phyloP scores from a whole-genome alignment of 805 yeast species.

The Yarrowia sp. region DNA sequence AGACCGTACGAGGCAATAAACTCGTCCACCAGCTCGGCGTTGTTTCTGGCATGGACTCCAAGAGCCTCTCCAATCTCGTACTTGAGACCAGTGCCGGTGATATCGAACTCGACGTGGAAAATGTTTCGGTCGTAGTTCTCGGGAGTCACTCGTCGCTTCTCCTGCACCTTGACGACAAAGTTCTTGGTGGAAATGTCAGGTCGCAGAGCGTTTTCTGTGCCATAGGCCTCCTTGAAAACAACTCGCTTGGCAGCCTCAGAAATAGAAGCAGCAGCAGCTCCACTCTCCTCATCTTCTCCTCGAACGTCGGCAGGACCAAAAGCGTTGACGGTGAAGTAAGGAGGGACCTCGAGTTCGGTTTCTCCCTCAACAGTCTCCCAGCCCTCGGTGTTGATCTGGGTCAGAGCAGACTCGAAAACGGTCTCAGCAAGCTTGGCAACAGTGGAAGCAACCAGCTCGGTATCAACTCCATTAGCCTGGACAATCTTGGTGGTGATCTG shows the following conservation, averaged over 20 bases:
- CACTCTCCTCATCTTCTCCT: slow-evolving; percentile 32
- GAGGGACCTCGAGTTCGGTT: slow-evolving; percentile 28
- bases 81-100: slow-evolving; percentile 82
- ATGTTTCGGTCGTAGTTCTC: slow-evolving; percentile 85
- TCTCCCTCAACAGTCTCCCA: slow-evolving; percentile 38
- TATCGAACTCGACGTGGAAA: slow-evolving; percentile 93
- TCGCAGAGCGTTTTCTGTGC: slow-evolving; percentile 57
- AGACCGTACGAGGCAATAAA: slow-evolving; percentile 72
- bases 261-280: slow-evolving; percentile 44
- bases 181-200: slow-evolving; percentile 87
- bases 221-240: slow-evolving; percentile 78
- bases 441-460: slow-evolving; percentile 67
- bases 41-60: slow-evolving; percentile 90
- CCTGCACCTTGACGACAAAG: slow-evolving; percentile 84
- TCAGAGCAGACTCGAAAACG: slow-evolving; percentile 32
- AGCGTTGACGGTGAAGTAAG: slow-evolving; percentile 18
- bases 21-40: slow-evolving; percentile 56
- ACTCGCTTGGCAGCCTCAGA: slow-evolving; percentile 63
- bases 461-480: slow-evolving; percentile 76
- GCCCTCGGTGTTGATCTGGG: slow-evolving; percentile 40
- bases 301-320: slow-evolving; percentile 25
- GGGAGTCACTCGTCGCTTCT: slow-evolving; percentile 90
- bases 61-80: slow-evolving; percentile 96
- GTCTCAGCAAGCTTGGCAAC: slow-evolving; percentile 42
- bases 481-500: slow-evolving; percentile 72